phyloP scores from a whole-genome alignment of 176 grass and related monocot species.

The Olyra latifolia region DNA sequence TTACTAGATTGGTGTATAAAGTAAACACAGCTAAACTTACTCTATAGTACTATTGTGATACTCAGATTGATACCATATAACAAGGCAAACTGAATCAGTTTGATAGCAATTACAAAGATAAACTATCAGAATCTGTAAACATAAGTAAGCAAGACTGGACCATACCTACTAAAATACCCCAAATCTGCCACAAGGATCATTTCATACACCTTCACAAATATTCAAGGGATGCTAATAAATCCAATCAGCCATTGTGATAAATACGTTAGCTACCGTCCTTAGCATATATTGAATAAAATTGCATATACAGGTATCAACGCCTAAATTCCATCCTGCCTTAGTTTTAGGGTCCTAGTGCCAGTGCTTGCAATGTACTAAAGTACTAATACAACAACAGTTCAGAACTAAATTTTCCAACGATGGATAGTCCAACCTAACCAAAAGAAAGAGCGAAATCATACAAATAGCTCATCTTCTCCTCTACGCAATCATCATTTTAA shows the following conservation, averaged over 20 bases:
- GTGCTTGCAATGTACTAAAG: not conserved
- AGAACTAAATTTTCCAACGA: not conserved
- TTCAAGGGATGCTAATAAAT: not conserved
- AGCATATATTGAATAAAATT: not conserved
- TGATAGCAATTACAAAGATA: not conserved
- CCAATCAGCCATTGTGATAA: not conserved
- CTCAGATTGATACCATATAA: not conserved
- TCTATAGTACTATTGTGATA: not conserved
- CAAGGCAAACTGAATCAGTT: conserved; percentile 2
- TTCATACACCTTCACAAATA: not conserved
- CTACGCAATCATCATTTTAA: not conserved
- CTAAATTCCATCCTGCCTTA: not conserved
- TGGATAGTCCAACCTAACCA: not conserved
- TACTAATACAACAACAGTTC: conserved; percentile 11
- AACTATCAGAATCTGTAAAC: not conserved
- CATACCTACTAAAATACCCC: not conserved
- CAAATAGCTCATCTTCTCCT: not conserved
- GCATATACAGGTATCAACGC: not conserved
- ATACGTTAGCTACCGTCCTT: not conserved
- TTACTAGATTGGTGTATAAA: not conserved
- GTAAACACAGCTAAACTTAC: conserved; percentile 12
- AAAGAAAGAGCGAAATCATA: not conserved
- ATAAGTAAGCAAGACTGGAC: not conserved
- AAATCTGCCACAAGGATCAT: not conserved
- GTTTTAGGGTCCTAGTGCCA: not conserved